phyloP scores from a whole-genome alignment of 805 yeast species.

The Ogataea chonburiensis region DNA sequence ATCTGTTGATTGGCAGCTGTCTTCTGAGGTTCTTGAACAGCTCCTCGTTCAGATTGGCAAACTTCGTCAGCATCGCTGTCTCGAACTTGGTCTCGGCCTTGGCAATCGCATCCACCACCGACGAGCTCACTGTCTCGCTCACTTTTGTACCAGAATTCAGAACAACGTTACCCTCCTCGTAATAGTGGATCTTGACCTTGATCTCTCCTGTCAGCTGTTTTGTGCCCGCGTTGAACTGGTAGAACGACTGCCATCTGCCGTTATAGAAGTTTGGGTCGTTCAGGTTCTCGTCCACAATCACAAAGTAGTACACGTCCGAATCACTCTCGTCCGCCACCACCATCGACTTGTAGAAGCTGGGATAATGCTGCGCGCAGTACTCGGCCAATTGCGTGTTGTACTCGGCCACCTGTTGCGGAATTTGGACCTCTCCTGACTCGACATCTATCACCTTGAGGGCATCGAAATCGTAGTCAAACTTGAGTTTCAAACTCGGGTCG shows the following conservation, averaged over 20 bases:
- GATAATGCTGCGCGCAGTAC: slow-evolving; percentile 68
- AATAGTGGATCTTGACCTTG: slow-evolving; percentile 80
- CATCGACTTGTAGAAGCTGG: slow-evolving; percentile 49
- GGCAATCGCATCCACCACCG: slow-evolving; percentile 47
- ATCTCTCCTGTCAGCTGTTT: slow-evolving; percentile 51
- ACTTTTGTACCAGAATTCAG: slow-evolving; percentile 49
- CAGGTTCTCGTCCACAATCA: slow-evolving; percentile 68
- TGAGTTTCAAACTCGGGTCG: slow-evolving; percentile 48
- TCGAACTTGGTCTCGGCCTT: slow-evolving; percentile 61
- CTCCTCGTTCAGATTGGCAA: slow-evolving; percentile 71
- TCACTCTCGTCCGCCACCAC: slow-evolving; percentile 42
- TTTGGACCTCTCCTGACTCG: slow-evolving; percentile 36
- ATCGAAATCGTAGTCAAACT: slow-evolving; percentile 60
- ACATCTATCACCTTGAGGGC: slow-evolving; percentile 50
- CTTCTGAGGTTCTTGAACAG: slow-evolving; percentile 85
- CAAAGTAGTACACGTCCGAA: slow-evolving; percentile 36
- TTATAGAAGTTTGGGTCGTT: slow-evolving; percentile 81
- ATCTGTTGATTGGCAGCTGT: slow-evolving; percentile 86
- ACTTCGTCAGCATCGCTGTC: slow-evolving; percentile 55
- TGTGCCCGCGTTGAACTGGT: slow-evolving; percentile 40
- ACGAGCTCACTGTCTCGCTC: slow-evolving; percentile 26
- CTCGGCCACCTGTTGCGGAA: slow-evolving; percentile 15
- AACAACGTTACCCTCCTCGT: slow-evolving; percentile 93
- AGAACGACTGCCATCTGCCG: slow-evolving; percentile 82
- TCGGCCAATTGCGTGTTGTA: slow-evolving; percentile 35